A percentile compares a stretch with the other conserved stretches of the same genome.
phyloP scores from a whole-genome alignment of 192 early-diverging fungal genomes.

The Linnemannia schmuckeri region DNA sequence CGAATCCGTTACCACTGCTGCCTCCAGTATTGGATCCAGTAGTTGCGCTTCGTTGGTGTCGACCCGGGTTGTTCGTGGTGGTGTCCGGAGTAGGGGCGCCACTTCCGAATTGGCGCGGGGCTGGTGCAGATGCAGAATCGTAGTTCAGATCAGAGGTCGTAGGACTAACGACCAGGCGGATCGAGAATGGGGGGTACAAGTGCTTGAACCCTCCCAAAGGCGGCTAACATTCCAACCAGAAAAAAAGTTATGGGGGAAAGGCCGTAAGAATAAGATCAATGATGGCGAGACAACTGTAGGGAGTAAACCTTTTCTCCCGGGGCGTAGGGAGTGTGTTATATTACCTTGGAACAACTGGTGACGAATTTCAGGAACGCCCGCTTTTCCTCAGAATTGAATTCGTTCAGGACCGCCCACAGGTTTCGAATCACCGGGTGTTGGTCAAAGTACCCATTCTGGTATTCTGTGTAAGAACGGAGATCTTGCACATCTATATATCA shows the following conservation, averaged over 20 bases:
- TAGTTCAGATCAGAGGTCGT: conserved; percentile 15
- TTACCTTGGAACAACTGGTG: conserved; percentile 80
- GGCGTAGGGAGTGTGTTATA: no score
- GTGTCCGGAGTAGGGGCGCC: neutral
- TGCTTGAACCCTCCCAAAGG: conserved; percentile 74
- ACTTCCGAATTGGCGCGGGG: conserved; percentile 34
- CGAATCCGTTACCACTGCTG: conserved; percentile 24
- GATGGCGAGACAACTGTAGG: conserved; percentile 1
- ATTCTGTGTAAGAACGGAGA: conserved; percentile 71
- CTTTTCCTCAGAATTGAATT: conserved; percentile 71
- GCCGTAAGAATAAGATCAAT: neutral
- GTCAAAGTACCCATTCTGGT: conserved; percentile 79
- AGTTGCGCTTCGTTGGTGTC: neutral
- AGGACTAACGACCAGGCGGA: conserved; percentile 60
- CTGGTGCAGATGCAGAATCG: conserved; percentile 2
- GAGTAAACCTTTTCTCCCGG: neutral
- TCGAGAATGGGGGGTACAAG: conserved; percentile 69
- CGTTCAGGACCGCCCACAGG: conserved; percentile 78
- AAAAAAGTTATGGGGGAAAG: neutral
- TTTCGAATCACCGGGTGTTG: conserved; percentile 75
- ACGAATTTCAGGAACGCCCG: conserved; percentile 81
- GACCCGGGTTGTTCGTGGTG: neutral
- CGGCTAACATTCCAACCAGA: conserved; percentile 52
- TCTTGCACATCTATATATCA: conserved; percentile 71
- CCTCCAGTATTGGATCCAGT: neutral